Conservation (phyloP, 108 stramenopile species). For the Nannochloropsis salina region DNA sequence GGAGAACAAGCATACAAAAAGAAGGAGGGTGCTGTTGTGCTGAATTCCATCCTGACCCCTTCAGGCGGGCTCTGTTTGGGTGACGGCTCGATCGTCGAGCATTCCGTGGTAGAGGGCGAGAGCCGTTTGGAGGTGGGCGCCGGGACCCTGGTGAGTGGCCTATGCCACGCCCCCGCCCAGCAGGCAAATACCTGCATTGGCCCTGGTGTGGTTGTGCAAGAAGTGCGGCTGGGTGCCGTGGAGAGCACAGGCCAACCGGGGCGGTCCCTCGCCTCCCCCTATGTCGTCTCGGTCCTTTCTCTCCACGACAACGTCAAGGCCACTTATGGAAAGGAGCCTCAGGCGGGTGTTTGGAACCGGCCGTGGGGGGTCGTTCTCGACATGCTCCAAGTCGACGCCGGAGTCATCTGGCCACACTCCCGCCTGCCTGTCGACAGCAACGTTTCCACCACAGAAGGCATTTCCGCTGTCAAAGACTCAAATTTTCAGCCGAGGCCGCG, state of each 20-base stretch:
- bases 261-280: not conserved
- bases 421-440: not conserved
- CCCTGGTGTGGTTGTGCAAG: not conserved
- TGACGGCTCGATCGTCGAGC: not conserved
- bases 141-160: not conserved
- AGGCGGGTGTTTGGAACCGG: conserved; percentile 29
- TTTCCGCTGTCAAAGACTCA: not conserved
- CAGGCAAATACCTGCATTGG: not conserved
- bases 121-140: not conserved
- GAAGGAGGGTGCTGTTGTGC: not conserved
- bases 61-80: not conserved
- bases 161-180: not conserved
- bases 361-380: conserved; percentile 27
- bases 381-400: conserved; percentile 23
- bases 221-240: not conserved
- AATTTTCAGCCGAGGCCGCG: not conserved
- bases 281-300: conserved; percentile 32
- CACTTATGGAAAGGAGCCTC: conserved; percentile 17
- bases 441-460: not conserved
- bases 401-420: conserved; percentile 27
- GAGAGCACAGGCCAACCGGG: not conserved
- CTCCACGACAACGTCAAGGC: conserved; percentile 33
- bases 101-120: not conserved
- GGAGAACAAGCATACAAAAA: not conserved
- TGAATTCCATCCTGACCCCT: not conserved